phyloP scores from a whole-genome alignment of 1,284 basidiomycete genomes.

The Exsudoporus floridanus region DNA sequence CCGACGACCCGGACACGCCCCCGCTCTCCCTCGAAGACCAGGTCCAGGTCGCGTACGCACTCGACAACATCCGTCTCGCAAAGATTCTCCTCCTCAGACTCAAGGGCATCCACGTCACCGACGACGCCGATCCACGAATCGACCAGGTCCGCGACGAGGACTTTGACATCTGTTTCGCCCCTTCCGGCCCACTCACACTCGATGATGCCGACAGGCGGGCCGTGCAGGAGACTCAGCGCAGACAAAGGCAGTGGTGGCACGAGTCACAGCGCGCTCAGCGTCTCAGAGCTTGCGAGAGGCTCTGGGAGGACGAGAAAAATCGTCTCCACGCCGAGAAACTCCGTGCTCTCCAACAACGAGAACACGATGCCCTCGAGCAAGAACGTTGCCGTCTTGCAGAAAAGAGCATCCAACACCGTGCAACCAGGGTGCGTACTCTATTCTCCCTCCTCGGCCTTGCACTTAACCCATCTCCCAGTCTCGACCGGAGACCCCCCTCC shows the following conservation, averaged over 20 bases:
- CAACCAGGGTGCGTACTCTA: conserved; percentile 20
- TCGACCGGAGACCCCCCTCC: conserved; percentile 10
- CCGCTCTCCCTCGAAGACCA: conserved; percentile 58
- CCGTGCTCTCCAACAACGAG: conserved; percentile 38
- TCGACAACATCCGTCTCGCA: conserved; percentile 62
- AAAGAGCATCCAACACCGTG: conserved; percentile 16
- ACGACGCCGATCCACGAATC: conserved; percentile 60
- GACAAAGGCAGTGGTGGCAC: conserved; percentile 37
- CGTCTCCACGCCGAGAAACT: conserved; percentile 44
- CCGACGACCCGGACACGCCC: conserved; percentile 29
- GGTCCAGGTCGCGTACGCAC: conserved; percentile 63
- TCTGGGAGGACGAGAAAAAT: conserved; percentile 53
- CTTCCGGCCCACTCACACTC: conserved; percentile 50
- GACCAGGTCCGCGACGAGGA: conserved; percentile 63
- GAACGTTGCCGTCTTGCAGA: conserved; percentile 34
- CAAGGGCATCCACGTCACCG: conserved; percentile 57
- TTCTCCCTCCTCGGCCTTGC: neutral
- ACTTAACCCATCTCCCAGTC: conserved; percentile 20
- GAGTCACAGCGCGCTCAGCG: conserved; percentile 42
- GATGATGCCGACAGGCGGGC: conserved; percentile 47
- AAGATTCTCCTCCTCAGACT: conserved; percentile 60
- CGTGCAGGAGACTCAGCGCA: conserved; percentile 41
- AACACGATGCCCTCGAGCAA: conserved; percentile 37
- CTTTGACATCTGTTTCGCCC: conserved; percentile 59
- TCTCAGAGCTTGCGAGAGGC: conserved; percentile 46